phyloP scores from a whole-genome alignment of 257 asterid genomes.

The Nicotiana otophora region DNA sequence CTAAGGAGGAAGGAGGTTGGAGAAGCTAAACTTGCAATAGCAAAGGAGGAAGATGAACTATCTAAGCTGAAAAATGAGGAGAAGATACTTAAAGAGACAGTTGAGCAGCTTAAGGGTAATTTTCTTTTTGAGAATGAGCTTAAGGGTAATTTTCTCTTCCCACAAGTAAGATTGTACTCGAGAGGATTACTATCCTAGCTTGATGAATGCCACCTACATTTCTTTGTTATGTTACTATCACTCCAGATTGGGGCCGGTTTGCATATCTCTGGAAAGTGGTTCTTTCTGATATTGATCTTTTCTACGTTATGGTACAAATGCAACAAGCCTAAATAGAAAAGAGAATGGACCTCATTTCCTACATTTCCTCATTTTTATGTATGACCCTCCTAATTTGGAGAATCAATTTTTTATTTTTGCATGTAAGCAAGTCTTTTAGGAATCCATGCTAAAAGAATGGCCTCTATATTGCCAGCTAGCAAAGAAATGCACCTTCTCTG shows the following conservation, averaged over 20 bases:
- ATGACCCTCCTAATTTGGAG: not conserved
- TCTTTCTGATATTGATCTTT: not conserved
- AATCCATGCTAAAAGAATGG: not conserved
- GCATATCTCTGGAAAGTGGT: not conserved
- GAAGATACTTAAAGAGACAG: slow-evolving; percentile 67
- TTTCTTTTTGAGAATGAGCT: slow-evolving; percentile 24
- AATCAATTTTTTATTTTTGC: not conserved
- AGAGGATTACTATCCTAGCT: not conserved
- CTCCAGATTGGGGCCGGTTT: not conserved
- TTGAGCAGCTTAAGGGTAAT: slow-evolving; percentile 78
- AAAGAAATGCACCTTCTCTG: not conserved
- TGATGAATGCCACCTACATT: not conserved
- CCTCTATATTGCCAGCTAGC: not conserved
- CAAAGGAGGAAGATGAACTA: slow-evolving; percentile 72
- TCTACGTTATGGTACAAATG: not conserved
- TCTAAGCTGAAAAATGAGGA: slow-evolving; percentile 67
- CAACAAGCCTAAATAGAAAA: not conserved
- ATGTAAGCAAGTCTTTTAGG: not conserved
- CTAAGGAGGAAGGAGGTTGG: slow-evolving; percentile 60
- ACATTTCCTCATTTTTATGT: not conserved
- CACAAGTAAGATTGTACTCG: not conserved
- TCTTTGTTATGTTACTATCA: not conserved
- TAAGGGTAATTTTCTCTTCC: slow-evolving; percentile 44
- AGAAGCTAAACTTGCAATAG: slow-evolving; percentile 59
- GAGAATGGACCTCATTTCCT: not conserved